Conservation (phyloP, 2,329 filamentous ascomycete genomes). For the Penicillium palitans region DNA sequence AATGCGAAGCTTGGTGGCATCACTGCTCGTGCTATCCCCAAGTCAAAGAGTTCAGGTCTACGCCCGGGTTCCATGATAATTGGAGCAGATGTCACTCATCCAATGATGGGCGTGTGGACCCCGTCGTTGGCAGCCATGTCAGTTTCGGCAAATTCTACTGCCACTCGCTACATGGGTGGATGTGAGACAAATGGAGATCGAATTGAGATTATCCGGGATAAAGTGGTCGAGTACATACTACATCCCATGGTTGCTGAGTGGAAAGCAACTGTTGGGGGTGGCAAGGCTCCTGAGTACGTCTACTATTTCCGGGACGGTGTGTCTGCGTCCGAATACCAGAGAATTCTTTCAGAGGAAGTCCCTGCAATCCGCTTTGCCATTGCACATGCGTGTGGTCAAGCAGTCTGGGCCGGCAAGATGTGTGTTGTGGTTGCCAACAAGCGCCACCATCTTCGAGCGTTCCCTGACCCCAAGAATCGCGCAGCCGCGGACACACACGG, state of each 20-base stretch:
- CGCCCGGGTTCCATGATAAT: conserved; percentile 70
- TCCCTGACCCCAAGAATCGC: conserved; percentile 62
- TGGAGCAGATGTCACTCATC: conserved; percentile 87
- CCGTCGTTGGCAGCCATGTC: conserved; percentile 87
- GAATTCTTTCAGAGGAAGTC: conserved; percentile 79
- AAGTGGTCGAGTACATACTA: conserved; percentile 68
- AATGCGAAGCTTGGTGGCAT: conserved; percentile 91
- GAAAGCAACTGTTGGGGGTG: conserved; percentile 56
- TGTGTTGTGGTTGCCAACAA: conserved; percentile 89
- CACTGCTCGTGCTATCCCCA: conserved; percentile 58
- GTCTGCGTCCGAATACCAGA: conserved; percentile 77
- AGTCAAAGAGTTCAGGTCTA: conserved; percentile 41
- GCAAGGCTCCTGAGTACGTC: conserved; percentile 67
- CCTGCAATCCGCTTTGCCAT: conserved; percentile 13
- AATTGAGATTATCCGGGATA: conserved; percentile 71
- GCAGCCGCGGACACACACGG: conserved; percentile 66
- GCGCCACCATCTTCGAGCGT: conserved; percentile 91
- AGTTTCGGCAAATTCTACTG: conserved; percentile 71
- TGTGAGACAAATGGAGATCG: conserved; percentile 82
- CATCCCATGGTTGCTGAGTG: conserved; percentile 65
- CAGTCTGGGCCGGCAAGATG: conserved; percentile 60
- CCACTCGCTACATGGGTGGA: conserved; percentile 73
- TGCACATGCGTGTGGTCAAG: conserved; percentile 9
- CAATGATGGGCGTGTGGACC: conserved; percentile 63
- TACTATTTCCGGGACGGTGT: conserved; percentile 95